Base-by-base conservation (phyloP, 306 rosid genomes). In the Neltuma alba region DNA sequence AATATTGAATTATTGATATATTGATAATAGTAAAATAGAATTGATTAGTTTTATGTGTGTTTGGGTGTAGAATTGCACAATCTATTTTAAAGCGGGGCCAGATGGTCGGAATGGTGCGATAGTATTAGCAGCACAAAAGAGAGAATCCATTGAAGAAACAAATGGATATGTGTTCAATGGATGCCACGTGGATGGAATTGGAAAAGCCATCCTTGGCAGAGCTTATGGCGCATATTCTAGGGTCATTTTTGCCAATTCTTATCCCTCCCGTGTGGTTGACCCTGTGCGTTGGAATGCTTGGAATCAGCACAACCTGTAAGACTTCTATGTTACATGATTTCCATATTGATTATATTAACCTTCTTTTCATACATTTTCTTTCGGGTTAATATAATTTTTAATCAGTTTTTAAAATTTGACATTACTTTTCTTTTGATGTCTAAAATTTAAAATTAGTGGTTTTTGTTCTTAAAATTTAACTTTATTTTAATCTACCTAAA, bases 281-380 rank as follows among this genome's bases (percentile, higher is more conserved):
- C 87, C 87, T 0, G 48, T 64, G 14, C 87, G 87, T 25, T 83
- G 87, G 87, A 3, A 15, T 78, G 0, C 82, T 63, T 81, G 89
- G 87, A 15, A 13, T 5, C 13, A 0, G 1, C 58, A 62, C 33
- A 52, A 78, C 2, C 80, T 34, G 87, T 86, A 65, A 68, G 62
- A 23, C 62, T 6, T 20, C 16, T 47, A 5, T 20, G 1, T 20
- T 50, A n/a, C 2, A 6, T 20, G 25, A 50, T 50, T 4, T 50
- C n/a, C 54, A n/a, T n/a, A n/a, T n/a, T n/a, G n/a, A n/a, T n/a
- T n/a, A n/a, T n/a, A n/a, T n/a, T n/a, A n/a, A n/a, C n/a, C n/a
- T n/a, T n/a, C n/a, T n/a, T n/a, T n/a, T n/a, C n/a, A n/a, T n/a
- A n/a, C n/a, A n/a, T n/a, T n/a, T n/a, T n/a, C n/a, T n/a, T n/a